These are phyloP conservation scores for Chaetothyriales sp. DNA, from an alignment of 2,329 filamentous ascomycete genomes.

Conservation along the genomic window DNA sequence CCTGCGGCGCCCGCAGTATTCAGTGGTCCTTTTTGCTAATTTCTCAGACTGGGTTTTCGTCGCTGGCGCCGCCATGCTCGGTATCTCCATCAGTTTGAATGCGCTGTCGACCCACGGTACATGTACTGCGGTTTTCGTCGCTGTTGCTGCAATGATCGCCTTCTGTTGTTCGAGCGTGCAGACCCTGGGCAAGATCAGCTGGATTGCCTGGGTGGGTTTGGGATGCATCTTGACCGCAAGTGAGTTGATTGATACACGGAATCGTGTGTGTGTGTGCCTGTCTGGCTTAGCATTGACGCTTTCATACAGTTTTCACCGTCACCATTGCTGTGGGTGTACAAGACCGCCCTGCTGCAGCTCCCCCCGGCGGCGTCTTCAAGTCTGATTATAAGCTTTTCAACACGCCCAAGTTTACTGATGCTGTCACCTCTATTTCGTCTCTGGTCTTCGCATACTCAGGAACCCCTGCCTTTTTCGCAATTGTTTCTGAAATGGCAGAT, in stretches of 20 bases:
- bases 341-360: slow-evolving; percentile 23
- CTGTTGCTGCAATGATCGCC: slow-evolving; percentile 38
- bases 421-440: slow-evolving; percentile 20
- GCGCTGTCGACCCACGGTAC: slow-evolving; percentile 42
- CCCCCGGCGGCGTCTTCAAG: slow-evolving; percentile 23
- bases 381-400: slow-evolving; percentile 19
- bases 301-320: slow-evolving; percentile 15
- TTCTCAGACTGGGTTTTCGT: slow-evolving; percentile 35
- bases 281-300: too few species aligned
- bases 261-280: too few species aligned
- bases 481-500: slow-evolving; percentile 27
- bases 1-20: neutral
- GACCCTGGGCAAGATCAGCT: slow-evolving; percentile 24
- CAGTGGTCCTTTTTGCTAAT: neutral
- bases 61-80: slow-evolving; percentile 43
- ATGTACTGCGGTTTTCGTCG: slow-evolving; percentile 44
- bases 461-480: slow-evolving; percentile 23
- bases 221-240: slow-evolving; percentile 40
- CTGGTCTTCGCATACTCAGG: slow-evolving; percentile 21
- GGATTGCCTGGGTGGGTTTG: slow-evolving; percentile 48
- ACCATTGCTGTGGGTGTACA: slow-evolving; percentile 21
- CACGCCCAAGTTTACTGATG: slow-evolving; percentile 18
- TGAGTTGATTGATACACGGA: too few species aligned
- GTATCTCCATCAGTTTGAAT: slow-evolving; percentile 44
- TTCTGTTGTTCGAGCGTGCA: slow-evolving; percentile 22